These are phyloP conservation scores for Lentithecium fluviatile DNA, from an alignment of 495 filamentous ascomycete genomes.

Conservation along the genomic window DNA sequence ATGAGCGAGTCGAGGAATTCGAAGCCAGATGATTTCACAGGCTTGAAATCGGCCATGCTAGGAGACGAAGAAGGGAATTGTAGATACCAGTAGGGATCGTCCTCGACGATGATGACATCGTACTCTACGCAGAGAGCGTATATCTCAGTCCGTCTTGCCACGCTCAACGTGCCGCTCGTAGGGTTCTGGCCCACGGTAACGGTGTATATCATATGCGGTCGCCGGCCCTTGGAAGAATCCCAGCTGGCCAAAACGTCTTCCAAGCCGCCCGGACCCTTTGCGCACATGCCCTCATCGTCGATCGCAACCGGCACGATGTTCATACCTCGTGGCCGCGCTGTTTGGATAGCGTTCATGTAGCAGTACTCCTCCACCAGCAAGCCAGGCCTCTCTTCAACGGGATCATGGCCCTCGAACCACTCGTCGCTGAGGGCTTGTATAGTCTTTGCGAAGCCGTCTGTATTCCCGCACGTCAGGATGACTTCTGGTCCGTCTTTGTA, in stretches of 20 bases:
- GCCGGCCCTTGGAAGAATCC: constrained; percentile 68
- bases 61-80: constrained; percentile 63
- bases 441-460: constrained; percentile 79
- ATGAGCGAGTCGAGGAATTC: constrained; percentile 80
- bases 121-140: constrained; percentile 79
- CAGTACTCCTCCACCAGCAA: constrained; percentile 74
- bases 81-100: constrained; percentile 95
- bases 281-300: constrained; percentile 74
- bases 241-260: constrained; percentile 77
- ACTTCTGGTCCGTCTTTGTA: constrained; percentile 75
- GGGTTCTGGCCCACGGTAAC: constrained; percentile 93
- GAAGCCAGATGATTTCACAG: constrained; percentile 63
- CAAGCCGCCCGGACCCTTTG: constrained; percentile 65
- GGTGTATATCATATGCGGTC: constrained; percentile 86
- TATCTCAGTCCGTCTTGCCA: constrained; percentile 71
- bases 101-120: constrained; percentile 90
- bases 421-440: constrained; percentile 69
- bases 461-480: constrained; percentile 72
- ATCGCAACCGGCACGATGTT: constrained; percentile 70
- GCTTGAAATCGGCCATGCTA: constrained; percentile 31
- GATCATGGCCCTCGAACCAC: constrained; percentile 68
- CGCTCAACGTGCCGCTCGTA: constrained; percentile 68
- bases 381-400: constrained; percentile 64
- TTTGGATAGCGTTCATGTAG: constrained; percentile 71
- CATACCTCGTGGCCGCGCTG: constrained; percentile 65